Base-by-base conservation (phyloP, 208 protist species). In the Wallacemonas collosoma region DNA sequence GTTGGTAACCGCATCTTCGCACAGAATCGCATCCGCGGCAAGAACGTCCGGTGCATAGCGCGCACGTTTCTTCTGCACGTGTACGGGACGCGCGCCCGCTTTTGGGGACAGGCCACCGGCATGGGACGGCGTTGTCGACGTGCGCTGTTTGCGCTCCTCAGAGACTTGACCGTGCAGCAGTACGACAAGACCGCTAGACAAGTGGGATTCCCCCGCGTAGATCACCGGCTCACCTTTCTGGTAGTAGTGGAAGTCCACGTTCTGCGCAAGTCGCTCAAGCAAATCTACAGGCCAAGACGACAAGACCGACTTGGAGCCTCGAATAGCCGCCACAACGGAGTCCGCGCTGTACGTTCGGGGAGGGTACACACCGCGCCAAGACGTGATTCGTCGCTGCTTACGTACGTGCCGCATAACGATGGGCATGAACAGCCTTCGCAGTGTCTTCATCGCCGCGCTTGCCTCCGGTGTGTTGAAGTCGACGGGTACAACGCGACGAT, bases 181-280 rank as follows among this genome's bases (percentile, higher is more conserved):
- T 60, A 96, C 85, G 8, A 96, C 80, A 45, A 96, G 72, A 7
- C 91, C 91, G 57, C 69, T 82, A 44, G 89, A 94, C 35, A 93
- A 57, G 79, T 93, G 86, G 17, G 84, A 85, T 77, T 96, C 91
- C 50, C 83, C 73, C n/a, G 72, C 57, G 76, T 96, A 93, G n/a
- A 93, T 85, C 58, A 94, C 72, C 2, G 83, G 78, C 58, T 96
- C 91, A 12, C 62, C 72, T 0, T 84, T 81, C 47, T 80, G 64
- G 44, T 87, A 61, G 60, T 82, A 93, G 55, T 76, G 70, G 50
- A 86, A 92, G n/a, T 62, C 56, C 4, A 77, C 91, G 71, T 84
- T 80, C 44, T 76, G 63, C 0, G 80, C 87, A 15, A 94, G 71
- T 38, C 74, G 54, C 44, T 79, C 73, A n/a, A 96, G 68, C 56